phyloP scores from a whole-genome alignment of 139 green algal genomes.

The Coelastrella sp. region DNA sequence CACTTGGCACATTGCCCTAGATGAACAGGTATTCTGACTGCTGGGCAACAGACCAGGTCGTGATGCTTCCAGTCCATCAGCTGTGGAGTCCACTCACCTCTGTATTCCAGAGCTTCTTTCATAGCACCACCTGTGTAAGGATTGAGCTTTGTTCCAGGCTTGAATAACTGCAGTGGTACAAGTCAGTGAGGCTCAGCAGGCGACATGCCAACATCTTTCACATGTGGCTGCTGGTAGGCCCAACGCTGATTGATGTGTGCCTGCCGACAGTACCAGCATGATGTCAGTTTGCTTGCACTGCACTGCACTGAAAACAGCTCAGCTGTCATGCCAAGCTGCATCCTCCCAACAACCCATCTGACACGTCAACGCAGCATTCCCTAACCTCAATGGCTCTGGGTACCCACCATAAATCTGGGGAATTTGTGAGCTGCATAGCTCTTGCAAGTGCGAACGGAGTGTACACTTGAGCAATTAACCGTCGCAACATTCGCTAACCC shows the following conservation, averaged over 20 bases:
- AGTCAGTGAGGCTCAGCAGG: background rate
- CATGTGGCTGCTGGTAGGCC: background rate
- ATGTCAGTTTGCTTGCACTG: too few species aligned
- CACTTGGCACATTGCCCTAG: too few species aligned
- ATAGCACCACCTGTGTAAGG: slow-evolving; percentile 33
- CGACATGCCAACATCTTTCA: background rate
- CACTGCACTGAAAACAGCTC: too few species aligned
- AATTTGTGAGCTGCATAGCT: background rate
- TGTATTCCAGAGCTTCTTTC: slow-evolving; percentile 14
- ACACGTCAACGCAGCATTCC: too few species aligned
- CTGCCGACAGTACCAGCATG: too few species aligned
- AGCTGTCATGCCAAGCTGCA: too few species aligned
- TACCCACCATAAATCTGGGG: slow-evolving; percentile 9
- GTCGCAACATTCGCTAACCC: slow-evolving; percentile 3
- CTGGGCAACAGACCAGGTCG: too few species aligned
- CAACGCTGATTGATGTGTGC: background rate
- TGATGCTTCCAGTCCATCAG: too few species aligned
- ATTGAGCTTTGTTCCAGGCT: slow-evolving; percentile 11
- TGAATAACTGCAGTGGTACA: slow-evolving; percentile 24
- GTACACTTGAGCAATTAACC: background rate
- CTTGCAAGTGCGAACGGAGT: background rate
- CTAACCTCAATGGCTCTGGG: background rate
- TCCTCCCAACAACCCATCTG: too few species aligned
- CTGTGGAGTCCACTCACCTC: too few species aligned
- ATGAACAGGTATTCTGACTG: too few species aligned